Evolutionary conservation across 2,329 filamentous ascomycete genomes (phyloP).

Genomic region (Pyrenophora graminea): DNA sequence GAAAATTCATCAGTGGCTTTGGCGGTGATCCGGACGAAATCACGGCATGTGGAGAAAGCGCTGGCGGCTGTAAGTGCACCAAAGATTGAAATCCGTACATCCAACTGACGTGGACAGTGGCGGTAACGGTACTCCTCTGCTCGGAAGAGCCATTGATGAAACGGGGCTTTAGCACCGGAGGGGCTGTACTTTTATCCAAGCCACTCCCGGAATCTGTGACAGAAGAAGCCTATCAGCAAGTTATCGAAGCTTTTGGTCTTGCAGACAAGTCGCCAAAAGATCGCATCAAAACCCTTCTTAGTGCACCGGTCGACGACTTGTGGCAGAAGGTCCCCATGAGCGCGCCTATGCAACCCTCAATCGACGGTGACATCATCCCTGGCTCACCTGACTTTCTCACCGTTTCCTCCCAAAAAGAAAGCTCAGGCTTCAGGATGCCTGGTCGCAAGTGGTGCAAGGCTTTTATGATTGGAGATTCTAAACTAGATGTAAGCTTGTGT

Average conservation of each 20-base stretch:
- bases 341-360: slow-evolving; percentile 43
- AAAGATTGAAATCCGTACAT: not conserved
- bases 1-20: slow-evolving; percentile 44
- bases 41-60: slow-evolving; percentile 53
- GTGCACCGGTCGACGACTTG: slow-evolving; percentile 49
- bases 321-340: slow-evolving; percentile 47
- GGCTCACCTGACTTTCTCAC: slow-evolving; percentile 32
- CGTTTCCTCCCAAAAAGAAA: slow-evolving; percentile 32
- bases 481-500: slow-evolving; percentile 49
- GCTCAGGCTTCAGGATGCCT: slow-evolving; percentile 34
- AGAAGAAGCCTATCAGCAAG: slow-evolving; percentile 50
- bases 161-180: slow-evolving; percentile 50
- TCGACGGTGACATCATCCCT: slow-evolving; percentile 52
- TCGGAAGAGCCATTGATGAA: slow-evolving; percentile 42
- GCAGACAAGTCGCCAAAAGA: slow-evolving; percentile 45
- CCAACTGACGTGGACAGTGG: slow-evolving; percentile 22
- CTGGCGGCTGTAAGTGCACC: slow-evolving; percentile 50
- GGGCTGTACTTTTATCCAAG: slow-evolving; percentile 46
- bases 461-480: slow-evolving; percentile 55
- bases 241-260: slow-evolving; percentile 49
- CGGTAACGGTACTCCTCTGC: slow-evolving; percentile 32
- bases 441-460: slow-evolving; percentile 53
- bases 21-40: slow-evolving; percentile 46
- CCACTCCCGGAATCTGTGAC: slow-evolving; percentile 46
- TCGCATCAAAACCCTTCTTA: slow-evolving; percentile 49